Evolutionary conservation across 352 stramenopile species (phyloP), one percentile per base, ranked within the genome.

Genomic region (Elongisporangium undulatum): DNA sequence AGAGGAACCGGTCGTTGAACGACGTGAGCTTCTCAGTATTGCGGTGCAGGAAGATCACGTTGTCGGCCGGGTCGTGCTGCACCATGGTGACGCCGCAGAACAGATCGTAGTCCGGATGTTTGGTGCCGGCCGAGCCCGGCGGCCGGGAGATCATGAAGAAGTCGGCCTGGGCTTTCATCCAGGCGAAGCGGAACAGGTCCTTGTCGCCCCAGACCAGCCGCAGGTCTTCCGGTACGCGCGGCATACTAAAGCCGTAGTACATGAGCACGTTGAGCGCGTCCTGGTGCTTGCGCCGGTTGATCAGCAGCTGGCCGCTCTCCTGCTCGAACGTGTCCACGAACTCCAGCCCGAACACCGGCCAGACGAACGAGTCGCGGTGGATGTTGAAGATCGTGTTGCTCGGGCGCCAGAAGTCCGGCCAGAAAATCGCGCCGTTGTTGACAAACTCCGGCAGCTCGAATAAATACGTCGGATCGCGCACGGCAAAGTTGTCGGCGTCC

Each of bases 321-420:
- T 94, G 84, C 62, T 94, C 84, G 52, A 92, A 92, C 68, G 75
- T 79, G 61, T 89, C 71, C 21, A 88, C 77, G n/a, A 66, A 72
- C 6, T 71, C 21, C 17, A 94, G 52, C 9, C 74, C 75, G 8
- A 92, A 74, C 12, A 89, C 58, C n/a, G 87, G 67, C 84, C 84
- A 94, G 1, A 92, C 67, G 26, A 94, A 71, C 29, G 71, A 90
- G 3, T 63, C 69, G 16, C 58, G 58, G 41, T 90, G 79, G 49
- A 94, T 78, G 59, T 90, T 87, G 63, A 94, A 94, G 20, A 92
- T 89, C 9, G 82, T 90, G 34, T 86, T 76, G 39, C 71, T 68
- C 0, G 77, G 62, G 7, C 69, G 69, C 84, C 84, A 94, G 59
- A 85, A 94, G 50, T 94, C 84, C 4, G 84, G 84, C 84, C 84